These are phyloP conservation scores for Penicillium atrosanguineum DNA, from an alignment of 495 filamentous ascomycete genomes.

Conservation along the genomic window DNA sequence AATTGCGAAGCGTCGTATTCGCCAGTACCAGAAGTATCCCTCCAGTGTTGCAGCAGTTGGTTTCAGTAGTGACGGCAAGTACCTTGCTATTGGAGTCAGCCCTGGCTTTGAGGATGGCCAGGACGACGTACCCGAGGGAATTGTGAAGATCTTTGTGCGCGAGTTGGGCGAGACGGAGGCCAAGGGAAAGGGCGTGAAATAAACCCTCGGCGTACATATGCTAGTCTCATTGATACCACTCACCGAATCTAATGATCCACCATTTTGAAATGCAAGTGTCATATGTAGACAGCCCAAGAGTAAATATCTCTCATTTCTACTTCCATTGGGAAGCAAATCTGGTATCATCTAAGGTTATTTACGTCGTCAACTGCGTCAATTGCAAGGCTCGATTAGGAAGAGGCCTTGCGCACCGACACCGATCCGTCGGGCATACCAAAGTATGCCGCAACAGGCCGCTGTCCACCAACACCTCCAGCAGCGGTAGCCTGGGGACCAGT, in stretches of 20 bases:
- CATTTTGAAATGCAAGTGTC: conserved; percentile 3
- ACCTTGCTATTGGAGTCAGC: conserved; percentile 78
- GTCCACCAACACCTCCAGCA: conserved; percentile 63
- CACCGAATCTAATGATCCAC: conserved; percentile 16
- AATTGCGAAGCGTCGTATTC: conserved; percentile 82
- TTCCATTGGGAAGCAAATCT: conserved; percentile 4
- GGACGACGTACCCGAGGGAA: conserved; percentile 67
- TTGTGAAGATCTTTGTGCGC: conserved; percentile 73
- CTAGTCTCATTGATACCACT: conserved; percentile 17
- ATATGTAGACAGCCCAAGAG: not conserved
- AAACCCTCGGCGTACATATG: conserved; percentile 13
- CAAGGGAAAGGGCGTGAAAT: conserved; percentile 76
- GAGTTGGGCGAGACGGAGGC: conserved; percentile 85
- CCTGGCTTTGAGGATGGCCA: conserved; percentile 92
- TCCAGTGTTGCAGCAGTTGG: conserved; percentile 72
- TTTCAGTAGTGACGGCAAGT: conserved; percentile 78
- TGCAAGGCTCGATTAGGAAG: conserved; percentile 15
- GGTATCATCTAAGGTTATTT: conserved; percentile 29
- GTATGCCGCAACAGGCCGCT: conserved; percentile 90
- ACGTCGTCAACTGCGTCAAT: conserved; percentile 10
- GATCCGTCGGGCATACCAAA: conserved; percentile 86
- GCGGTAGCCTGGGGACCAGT: conserved; percentile 67
- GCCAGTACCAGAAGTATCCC: conserved; percentile 82
- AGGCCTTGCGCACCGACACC: conserved; percentile 52
- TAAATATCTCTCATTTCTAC: conserved; percentile 1